These are phyloP conservation scores for Pythium phragmitis DNA, from an alignment of 352 stramenopile species.

Conservation along the genomic window DNA sequence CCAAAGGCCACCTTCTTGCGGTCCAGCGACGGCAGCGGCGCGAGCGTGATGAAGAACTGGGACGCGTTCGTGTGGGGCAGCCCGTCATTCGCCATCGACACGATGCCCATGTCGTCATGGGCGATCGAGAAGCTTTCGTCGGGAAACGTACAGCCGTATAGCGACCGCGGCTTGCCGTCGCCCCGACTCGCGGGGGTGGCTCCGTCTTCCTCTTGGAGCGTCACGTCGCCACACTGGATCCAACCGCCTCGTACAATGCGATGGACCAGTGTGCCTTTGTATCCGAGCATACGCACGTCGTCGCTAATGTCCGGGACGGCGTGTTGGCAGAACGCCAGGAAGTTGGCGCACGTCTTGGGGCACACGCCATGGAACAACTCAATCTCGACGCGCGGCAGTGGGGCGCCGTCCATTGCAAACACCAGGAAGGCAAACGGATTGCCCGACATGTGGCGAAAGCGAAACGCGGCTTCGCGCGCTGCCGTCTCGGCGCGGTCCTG, in stretches of 20 bases:
- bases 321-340: slow-evolving; percentile 65
- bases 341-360: slow-evolving; percentile 73
- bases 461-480: slow-evolving; percentile 42
- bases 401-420: slow-evolving; percentile 60
- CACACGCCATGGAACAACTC: slow-evolving; percentile 66
- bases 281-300: slow-evolving; percentile 42
- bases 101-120: slow-evolving; percentile 56
- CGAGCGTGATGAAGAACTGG: slow-evolving; percentile 99
- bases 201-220: slow-evolving; percentile 10
- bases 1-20: slow-evolving; percentile 79
- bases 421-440: slow-evolving; percentile 61
- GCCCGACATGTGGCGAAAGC: slow-evolving; percentile 44
- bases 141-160: slow-evolving; percentile 61
- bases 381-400: slow-evolving; percentile 60
- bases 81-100: slow-evolving; percentile 96
- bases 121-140: slow-evolving; percentile 77
- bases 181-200: slow-evolving; percentile 24
- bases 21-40: slow-evolving; percentile 63
- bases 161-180: slow-evolving; percentile 47
- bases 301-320: slow-evolving; percentile 44
- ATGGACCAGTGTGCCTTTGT: slow-evolving; percentile 57
- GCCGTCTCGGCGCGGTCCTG: slow-evolving; percentile 46
- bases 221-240: slow-evolving; percentile 75
- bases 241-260: slow-evolving; percentile 63
- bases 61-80: slow-evolving; percentile 95